Evolutionary conservation across 2,329 filamentous ascomycete species (phyloP).

Genomic region (Botryotinia convoluta): DNA sequence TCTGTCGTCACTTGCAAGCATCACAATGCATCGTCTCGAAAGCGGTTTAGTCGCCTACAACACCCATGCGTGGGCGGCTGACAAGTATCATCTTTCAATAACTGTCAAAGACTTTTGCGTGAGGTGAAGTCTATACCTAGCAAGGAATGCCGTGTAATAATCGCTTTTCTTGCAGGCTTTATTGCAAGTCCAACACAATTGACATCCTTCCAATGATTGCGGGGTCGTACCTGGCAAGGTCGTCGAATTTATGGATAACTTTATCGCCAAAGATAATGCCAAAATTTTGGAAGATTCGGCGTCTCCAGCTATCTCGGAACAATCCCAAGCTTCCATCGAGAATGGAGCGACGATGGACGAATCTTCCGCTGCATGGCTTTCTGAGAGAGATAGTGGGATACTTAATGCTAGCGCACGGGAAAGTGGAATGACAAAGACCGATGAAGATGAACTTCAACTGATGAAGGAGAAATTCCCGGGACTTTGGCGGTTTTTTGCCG

Average conservation of each 20-base stretch:
- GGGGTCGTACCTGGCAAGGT: background rate
- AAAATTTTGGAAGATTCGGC: background rate
- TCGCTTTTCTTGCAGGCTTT: background rate
- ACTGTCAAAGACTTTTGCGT: background rate
- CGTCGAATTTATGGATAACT: background rate
- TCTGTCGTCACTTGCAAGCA: background rate
- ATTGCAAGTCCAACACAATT: background rate
- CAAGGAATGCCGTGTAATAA: background rate
- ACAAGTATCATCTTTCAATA: background rate
- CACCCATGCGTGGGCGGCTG: background rate
- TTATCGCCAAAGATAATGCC: background rate
- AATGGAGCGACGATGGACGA: background rate
- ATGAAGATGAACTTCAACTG: background rate
- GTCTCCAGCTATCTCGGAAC: background rate
- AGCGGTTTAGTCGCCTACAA: conserved; percentile 1
- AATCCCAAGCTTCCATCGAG: background rate
- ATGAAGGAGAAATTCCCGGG: background rate
- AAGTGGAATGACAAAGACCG: too few species aligned
- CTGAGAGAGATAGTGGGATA: background rate
- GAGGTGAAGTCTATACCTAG: background rate
- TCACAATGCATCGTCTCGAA: conserved; percentile 6
- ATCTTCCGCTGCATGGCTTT: background rate
- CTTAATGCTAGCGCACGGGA: background rate
- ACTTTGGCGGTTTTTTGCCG: background rate
- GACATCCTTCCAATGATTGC: too few species aligned